phyloP scores from a whole-genome alignment of 2,329 filamentous ascomycete species.

The Colletotrichum sp. region DNA sequence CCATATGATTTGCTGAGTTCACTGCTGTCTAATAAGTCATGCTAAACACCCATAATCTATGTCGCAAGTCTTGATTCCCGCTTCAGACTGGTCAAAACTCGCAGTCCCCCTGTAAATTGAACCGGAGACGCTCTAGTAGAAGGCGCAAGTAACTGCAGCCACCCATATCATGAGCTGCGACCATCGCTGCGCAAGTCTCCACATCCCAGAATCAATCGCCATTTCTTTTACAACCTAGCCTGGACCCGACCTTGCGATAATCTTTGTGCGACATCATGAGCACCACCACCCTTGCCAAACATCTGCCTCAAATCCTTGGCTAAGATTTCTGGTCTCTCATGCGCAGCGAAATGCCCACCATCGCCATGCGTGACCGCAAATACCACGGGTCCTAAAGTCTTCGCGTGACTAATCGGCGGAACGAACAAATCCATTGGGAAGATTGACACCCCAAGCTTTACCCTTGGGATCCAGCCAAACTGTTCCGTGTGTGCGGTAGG shows the following conservation, averaged over 20 bases:
- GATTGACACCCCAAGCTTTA: slow-evolving; percentile 52
- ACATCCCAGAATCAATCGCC: neutral
- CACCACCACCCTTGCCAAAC: slow-evolving; percentile 59
- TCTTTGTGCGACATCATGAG: slow-evolving; percentile 37
- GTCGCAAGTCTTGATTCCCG: neutral
- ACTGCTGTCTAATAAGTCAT: neutral
- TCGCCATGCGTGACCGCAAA: slow-evolving; percentile 54
- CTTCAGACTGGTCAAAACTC: neutral
- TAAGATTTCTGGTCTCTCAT: slow-evolving; percentile 59
- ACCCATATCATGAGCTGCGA: neutral
- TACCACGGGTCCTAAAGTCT: slow-evolving; percentile 65
- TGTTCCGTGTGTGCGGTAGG: slow-evolving; percentile 24
- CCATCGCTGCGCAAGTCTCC: neutral
- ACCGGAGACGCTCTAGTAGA: neutral
- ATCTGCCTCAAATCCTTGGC: slow-evolving; percentile 59
- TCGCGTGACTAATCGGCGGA: slow-evolving; percentile 59
- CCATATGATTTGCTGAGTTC: neutral
- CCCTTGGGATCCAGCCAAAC: slow-evolving; percentile 33
- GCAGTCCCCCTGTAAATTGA: neutral
- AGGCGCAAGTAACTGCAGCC: neutral
- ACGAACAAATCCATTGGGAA: slow-evolving; percentile 65
- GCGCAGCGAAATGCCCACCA: slow-evolving; percentile 67
- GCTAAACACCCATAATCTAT: neutral
- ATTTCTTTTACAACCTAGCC: neutral
- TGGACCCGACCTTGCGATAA: neutral